These are phyloP conservation scores for Potentilla sterilis DNA, from an alignment of 306 rosid genomes.

Conservation along the genomic window DNA sequence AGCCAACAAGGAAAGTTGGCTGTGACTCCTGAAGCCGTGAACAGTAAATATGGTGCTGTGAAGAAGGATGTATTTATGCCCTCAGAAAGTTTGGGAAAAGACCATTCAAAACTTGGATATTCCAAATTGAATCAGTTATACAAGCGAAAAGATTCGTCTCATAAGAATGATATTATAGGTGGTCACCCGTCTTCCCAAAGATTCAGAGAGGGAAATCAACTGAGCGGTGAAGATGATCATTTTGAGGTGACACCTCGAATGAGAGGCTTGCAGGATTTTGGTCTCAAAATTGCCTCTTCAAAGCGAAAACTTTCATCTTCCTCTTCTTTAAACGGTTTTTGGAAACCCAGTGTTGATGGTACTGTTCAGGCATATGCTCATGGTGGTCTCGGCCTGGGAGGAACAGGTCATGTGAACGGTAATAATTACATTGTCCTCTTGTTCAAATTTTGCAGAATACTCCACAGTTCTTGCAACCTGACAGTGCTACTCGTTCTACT, in stretches of 20 bases:
- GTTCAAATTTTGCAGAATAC: conserved; percentile 32
- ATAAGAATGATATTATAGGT: conserved; percentile 35
- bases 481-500: conserved; percentile 35
- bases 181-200: conserved; percentile 33
- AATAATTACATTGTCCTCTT: conserved; percentile 27
- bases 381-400: conserved; percentile 37
- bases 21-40: conserved; percentile 39
- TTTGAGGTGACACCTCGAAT: conserved; percentile 45
- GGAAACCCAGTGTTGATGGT: conserved; percentile 42
- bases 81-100: conserved; percentile 41
- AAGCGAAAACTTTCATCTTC: conserved; percentile 43
- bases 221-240: conserved; percentile 48
- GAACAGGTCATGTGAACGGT: conserved; percentile 35
- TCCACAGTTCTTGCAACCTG: conserved; percentile 33
- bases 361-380: conserved; percentile 34
- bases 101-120: conserved; percentile 29
- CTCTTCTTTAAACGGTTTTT: conserved; percentile 43
- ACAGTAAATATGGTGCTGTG: conserved; percentile 36
- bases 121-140: conserved; percentile 31
- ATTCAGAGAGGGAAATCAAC: conserved; percentile 44
- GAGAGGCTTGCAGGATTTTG: conserved; percentile 71
- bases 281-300: conserved; percentile 43
- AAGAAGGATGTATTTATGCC: conserved; percentile 36
- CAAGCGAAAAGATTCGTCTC: conserved; percentile 28
- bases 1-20: conserved; percentile 61